Conservation (phyloP, 306 rosid species). For the Lathyrus aphaca region DNA sequence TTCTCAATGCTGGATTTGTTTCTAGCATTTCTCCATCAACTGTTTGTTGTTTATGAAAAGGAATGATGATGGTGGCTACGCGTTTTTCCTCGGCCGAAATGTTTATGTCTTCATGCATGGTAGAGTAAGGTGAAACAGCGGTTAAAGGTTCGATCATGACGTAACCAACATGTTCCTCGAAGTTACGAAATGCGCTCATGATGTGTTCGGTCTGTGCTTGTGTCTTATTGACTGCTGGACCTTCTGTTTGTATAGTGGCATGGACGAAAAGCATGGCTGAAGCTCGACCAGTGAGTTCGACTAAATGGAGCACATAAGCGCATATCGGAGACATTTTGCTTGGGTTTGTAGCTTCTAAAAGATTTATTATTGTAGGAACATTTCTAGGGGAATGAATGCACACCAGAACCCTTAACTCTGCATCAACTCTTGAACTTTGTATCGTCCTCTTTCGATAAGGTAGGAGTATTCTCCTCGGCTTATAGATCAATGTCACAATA, state of each 20-base stretch:
- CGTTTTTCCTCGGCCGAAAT: constrained; percentile 76
- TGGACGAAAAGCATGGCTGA: constrained; percentile 93
- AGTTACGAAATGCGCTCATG: constrained; percentile 68
- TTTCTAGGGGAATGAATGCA: constrained; percentile 77
- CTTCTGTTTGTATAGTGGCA: constrained; percentile 54
- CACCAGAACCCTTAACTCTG: constrained; percentile 63
- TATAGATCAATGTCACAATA: constrained; percentile 58
- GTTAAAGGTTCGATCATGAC: constrained; percentile 68
- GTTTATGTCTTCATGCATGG: constrained; percentile 88
- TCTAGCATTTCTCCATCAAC: constrained; percentile 87
- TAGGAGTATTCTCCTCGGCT: constrained; percentile 58
- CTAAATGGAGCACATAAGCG: constrained; percentile 69
- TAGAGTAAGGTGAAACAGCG: constrained; percentile 72
- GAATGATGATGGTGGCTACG: constrained; percentile 68
- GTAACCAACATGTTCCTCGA: constrained; percentile 56
- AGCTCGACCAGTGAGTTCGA: constrained; percentile 86
- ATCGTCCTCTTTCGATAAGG: constrained; percentile 69
- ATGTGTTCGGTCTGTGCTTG: constrained; percentile 87
- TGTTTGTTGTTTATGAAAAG: constrained; percentile 89
- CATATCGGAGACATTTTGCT: constrained; percentile 67
- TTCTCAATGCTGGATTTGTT: constrained; percentile 68
- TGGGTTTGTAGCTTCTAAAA: constrained; percentile 81
- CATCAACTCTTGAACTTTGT: constrained; percentile 59
- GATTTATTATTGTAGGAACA: constrained; percentile 79
- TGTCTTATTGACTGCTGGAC: constrained; percentile 61